Evolutionary conservation across 2,329 filamentous ascomycete species (phyloP).

Genomic region (Zarea fungicola): DNA sequence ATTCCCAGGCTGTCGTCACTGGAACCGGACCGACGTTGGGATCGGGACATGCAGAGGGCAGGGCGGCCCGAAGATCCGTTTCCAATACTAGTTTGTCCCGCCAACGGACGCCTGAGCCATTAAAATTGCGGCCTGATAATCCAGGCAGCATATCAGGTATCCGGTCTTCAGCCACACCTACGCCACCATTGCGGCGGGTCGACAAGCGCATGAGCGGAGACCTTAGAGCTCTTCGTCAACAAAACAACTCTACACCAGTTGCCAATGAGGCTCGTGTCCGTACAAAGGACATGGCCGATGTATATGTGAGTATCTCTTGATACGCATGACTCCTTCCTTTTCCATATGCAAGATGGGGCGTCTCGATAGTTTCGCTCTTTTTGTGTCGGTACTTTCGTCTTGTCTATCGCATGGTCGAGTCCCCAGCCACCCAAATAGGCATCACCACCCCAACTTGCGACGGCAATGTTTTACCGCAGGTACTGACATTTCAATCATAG

Average conservation of each 20-base stretch:
- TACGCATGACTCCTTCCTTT: constrained; percentile 13
- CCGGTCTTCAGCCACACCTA: constrained; percentile 40
- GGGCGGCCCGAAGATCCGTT: constrained; percentile 35
- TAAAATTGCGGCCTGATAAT: constrained; percentile 57
- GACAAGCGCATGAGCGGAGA: constrained; percentile 69
- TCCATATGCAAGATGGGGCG: not conserved
- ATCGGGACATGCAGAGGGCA: constrained; percentile 18
- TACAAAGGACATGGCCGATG: constrained; percentile 81
- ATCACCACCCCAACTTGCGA: not conserved
- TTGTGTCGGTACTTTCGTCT: constrained; percentile 5
- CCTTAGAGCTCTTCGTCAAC: constrained; percentile 43
- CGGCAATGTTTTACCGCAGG: not conserved
- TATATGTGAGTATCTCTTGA: constrained; percentile 68
- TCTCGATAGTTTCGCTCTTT: not conserved
- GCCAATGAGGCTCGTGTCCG: constrained; percentile 84
- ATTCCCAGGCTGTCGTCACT: constrained; percentile 19
- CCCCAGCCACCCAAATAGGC: constrained; percentile 3
- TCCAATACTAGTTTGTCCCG: constrained; percentile 52
- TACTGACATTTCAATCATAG: constrained; percentile 43
- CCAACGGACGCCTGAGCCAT: constrained; percentile 48
- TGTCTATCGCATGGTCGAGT: not conserved
- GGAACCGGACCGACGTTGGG: not conserved
- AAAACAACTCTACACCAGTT: constrained; percentile 49
- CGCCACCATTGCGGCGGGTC: constrained; percentile 60
- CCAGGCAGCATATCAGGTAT: constrained; percentile 49